Base-by-base conservation (phyloP, 805 yeast species). In the Schizosaccharomyces cryophilus region DNA sequence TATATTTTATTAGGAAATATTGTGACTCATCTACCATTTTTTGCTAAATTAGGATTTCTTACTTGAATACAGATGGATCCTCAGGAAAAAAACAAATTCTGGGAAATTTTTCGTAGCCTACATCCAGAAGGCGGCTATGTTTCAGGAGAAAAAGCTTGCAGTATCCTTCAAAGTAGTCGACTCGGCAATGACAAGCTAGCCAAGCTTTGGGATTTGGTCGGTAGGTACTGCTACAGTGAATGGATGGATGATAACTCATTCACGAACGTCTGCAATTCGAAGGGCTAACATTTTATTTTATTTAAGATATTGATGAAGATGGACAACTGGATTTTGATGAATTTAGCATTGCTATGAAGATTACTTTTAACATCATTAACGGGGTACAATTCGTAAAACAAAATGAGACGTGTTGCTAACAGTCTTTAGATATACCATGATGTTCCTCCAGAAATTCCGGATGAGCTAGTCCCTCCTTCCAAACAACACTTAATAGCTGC, bases 261-360 rank as follows among this genome's bases (percentile, higher is more conserved):
- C 38, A 19, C 24, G 15, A 54, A 19, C 17, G 3, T 29, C 19
- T 9, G 29, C 21, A 15, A 15, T 11, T 11, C 26, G 42, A 15
- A 24, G 31, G 9, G 19, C 47, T 62, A 35, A 29, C 24, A 5
- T 19, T 21, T 42, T 48, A 11, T 47, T 15, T 21, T 21, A 13
- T 51, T 6, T 42, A 70, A 56, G 99, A 93, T 70, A 86, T 90
- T 62, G 98, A 93, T 71, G 80, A 81, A 56, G 98, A 93, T 71
- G 96, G 95, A 11, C 75, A 77, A 65, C 76, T 93, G 66, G 99
- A 93, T 72, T 93, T 93, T 70, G 99, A 93, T 72, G 99, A 93
- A 73, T 93, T 93, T 71, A 93, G 96, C 69, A 87, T 93, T 64
- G 90, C 96, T 61, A 93, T 93, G 99, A 78, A 97, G 66, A 77